A percentile compares a stretch with the other conserved stretches of the same genome.
These are phyloP conservation scores for Daldinia vernicosa DNA, from an alignment of 495 filamentous ascomycete genomes.

Conservation along the genomic window DNA sequence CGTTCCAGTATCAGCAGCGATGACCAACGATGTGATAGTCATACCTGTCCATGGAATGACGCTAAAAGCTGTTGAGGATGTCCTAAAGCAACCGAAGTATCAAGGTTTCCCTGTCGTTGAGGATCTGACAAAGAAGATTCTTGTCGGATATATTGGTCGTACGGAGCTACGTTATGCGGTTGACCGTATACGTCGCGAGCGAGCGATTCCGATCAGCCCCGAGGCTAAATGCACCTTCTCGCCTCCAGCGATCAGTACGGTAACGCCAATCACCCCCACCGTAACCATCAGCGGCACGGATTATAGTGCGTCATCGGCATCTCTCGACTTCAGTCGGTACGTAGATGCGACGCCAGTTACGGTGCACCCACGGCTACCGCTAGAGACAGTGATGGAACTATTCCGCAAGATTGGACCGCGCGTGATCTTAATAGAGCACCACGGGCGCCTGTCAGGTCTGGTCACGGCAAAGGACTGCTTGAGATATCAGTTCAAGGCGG, in stretches of 20 bases:
- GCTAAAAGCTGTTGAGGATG: constrained; percentile 73
- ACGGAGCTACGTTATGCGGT: constrained; percentile 95
- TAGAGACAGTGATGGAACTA: constrained; percentile 98
- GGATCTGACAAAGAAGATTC: constrained; percentile 70
- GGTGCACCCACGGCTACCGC: constrained; percentile 87
- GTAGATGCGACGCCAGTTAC: constrained; percentile 91
- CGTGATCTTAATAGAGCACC: constrained; percentile 91
- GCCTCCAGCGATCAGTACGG: constrained; percentile 60
- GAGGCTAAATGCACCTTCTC: constrained; percentile 78
- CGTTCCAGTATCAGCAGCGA: constrained; percentile 90
- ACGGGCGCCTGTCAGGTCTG: constrained; percentile 80
- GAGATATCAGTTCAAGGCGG: constrained; percentile 97
- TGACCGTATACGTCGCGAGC: constrained; percentile 79
- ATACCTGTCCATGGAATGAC: constrained; percentile 80
- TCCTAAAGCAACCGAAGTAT: constrained; percentile 83
- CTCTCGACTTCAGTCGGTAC: constrained; percentile 86
- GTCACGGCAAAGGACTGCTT: constrained; percentile 98
- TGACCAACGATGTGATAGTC: constrained; percentile 80
- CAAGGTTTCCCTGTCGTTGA: constrained; percentile 96
- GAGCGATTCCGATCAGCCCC: constrained; percentile 71
- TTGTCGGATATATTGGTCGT: constrained; percentile 93
- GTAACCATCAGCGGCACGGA: constrained; percentile 64
- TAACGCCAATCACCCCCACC: constrained; percentile 67
- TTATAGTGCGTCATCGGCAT: constrained; percentile 55
- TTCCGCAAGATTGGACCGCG: constrained; percentile 98